phyloP scores from a whole-genome alignment of 2,329 filamentous ascomycete species.

The Cytospora leucostoma region DNA sequence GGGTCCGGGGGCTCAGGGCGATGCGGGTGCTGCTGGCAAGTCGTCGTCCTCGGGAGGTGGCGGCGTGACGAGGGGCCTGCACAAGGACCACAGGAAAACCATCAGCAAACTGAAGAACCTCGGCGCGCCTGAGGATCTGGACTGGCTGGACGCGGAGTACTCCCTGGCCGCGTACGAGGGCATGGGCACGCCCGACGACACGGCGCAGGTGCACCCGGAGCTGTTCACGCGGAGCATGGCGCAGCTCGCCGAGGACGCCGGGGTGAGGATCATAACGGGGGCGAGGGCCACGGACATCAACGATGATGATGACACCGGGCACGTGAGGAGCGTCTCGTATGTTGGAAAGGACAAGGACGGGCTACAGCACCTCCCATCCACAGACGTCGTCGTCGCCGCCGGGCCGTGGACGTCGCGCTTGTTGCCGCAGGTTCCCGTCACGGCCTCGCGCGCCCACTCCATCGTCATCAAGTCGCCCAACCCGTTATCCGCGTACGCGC shows the following conservation, averaged over 20 bases:
- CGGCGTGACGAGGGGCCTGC: constrained; percentile 23
- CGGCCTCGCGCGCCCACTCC: constrained; percentile 47
- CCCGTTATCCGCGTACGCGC: constrained; percentile 57
- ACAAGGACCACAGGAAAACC: constrained; percentile 33
- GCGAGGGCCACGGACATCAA: constrained; percentile 36
- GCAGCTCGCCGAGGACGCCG: constrained; percentile 63
- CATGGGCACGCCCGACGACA: constrained; percentile 56
- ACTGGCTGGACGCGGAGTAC: constrained; percentile 65
- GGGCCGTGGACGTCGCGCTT: constrained; percentile 50
- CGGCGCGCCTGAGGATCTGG: constrained; percentile 58
- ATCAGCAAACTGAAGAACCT: constrained; percentile 32
- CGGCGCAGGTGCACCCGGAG: constrained; percentile 77
- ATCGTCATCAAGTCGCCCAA: constrained; percentile 45
- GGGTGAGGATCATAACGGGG: constrained; percentile 52
- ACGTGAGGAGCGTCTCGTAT: constrained; percentile 28
- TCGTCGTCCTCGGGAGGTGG: too few relatives aligned
- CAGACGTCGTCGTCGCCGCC: constrained; percentile 41
- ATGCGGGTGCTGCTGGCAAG: neutral
- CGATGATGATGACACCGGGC: constrained; percentile 31
- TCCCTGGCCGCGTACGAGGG: constrained; percentile 43
- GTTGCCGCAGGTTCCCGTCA: constrained; percentile 46
- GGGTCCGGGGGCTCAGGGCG: neutral
- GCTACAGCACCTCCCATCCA: constrained; percentile 30
- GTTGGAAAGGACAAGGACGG: constrained; percentile 28
- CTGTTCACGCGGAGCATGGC: constrained; percentile 75